Percentiles rank a stretch among this genome's conserved stretches.
Evolutionary conservation across 768 basidiomycete genomes (phyloP).

Genomic region (Gymnopilus junonius): DNA sequence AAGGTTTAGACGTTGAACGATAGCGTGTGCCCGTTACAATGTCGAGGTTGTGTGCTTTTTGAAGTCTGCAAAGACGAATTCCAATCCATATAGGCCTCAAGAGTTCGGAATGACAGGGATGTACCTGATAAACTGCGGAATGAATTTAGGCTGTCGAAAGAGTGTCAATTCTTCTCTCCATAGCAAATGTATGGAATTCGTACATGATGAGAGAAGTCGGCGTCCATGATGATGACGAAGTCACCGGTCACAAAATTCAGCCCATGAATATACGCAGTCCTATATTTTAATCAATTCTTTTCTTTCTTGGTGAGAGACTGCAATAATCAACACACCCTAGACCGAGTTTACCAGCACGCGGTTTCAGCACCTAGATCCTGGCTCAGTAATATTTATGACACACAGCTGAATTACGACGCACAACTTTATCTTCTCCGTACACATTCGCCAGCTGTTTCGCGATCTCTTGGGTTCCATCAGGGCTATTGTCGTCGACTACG

Average conservation of each 20-base stretch:
- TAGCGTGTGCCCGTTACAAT: conserved; percentile 95
- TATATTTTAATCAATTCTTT: conserved; percentile 31
- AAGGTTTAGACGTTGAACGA: conserved; percentile 61
- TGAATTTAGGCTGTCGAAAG: conserved; percentile 83
- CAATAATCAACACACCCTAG: conserved; percentile 62
- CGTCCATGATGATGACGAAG: conserved; percentile 97
- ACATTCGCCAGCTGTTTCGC: conserved; percentile 76
- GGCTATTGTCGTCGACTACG: conserved; percentile 90
- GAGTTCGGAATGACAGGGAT: conserved; percentile 5
- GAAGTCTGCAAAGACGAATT: conserved; percentile 55
- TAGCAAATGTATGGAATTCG: conserved; percentile 28
- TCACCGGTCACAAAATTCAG: conserved; percentile 88
- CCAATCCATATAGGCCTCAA: not conserved
- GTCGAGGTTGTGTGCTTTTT: conserved; percentile 86
- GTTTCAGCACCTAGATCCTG: conserved; percentile 69
- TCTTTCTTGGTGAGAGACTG: not conserved
- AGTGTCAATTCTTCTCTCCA: not conserved
- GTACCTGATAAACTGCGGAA: conserved; percentile 88
- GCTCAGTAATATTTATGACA: not conserved
- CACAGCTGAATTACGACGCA: conserved; percentile 29
- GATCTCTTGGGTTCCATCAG: conserved; percentile 91
- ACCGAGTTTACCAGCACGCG: conserved; percentile 89
- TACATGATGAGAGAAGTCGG: conserved; percentile 95
- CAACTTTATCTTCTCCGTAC: conserved; percentile 87
- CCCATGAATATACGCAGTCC: conserved; percentile 93